Evolutionary conservation across 83 land plant species (phyloP), one percentile per base, ranked within the genome.

Genomic region (Picea abies): DNA sequence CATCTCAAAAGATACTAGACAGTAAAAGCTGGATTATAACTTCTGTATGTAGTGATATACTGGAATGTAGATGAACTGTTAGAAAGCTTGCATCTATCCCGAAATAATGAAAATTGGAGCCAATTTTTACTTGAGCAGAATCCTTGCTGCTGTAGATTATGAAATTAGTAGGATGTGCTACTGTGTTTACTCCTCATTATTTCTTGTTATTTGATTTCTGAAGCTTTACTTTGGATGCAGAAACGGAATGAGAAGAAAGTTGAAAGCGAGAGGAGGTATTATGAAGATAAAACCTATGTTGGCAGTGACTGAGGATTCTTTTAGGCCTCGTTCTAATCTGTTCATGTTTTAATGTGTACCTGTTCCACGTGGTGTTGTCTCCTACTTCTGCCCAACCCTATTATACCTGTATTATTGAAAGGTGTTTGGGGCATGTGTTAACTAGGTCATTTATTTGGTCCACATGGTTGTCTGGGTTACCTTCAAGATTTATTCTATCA

Each of bases 181-280:
- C 25, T 73, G 47, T 37, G 56, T 73, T 73, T n/a, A 20, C n/a
- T 52, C 16, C 10, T 0, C 49, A 1, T 14, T 62, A 16, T 26
- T 80, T 63, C 26, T 10, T 32, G 16, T 9, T 78, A 35, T 78
- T 56, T 9, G 49, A 16, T 78, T 52, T 79, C 19, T 2, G 65
- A 79, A 9, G 41, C 14, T 60, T 80, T 26, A 19, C 70, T 78
- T 70, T 79, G 29, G 23, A 66, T 84, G 87, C 93, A 94, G 96
- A 94, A 85, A 77, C 93, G 96, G 19, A 94, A 94, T 65, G 84
- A 86, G 49, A 92, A 88, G 88, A 94, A 94, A 85, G 82, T 66
- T 66, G 88, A 79, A 81, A 92, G 95, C 61, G 96, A 94, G 85
- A 87, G 85, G 81, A 90, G 83, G 37, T 94, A 92, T 60, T 94